Evolutionary conservation across 495 filamentous ascomycete genomes (phyloP).

Genomic region (Aspergillus campestris): DNA sequence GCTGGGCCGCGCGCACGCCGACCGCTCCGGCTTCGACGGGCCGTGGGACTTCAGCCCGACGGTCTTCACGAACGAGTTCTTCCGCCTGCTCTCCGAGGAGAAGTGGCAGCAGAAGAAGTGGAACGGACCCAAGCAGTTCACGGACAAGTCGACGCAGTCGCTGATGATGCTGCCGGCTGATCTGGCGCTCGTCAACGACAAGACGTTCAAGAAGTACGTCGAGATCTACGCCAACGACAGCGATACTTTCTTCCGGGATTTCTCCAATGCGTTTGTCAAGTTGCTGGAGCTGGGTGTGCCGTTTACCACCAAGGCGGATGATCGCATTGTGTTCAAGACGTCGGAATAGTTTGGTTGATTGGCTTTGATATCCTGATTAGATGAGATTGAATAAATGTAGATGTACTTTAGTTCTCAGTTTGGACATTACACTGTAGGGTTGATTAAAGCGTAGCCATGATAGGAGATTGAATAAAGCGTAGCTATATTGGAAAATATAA

Average conservation of each 20-base stretch:
- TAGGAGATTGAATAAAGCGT: too few relatives aligned
- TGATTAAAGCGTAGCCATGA: too few relatives aligned
- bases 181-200: slow-evolving; percentile 80
- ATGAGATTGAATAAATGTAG: slow-evolving; percentile 1
- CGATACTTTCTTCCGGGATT: slow-evolving; percentile 89
- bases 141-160: slow-evolving; percentile 74
- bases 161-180: slow-evolving; percentile 98
- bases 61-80: slow-evolving; percentile 91
- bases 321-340: slow-evolving; percentile 67
- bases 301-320: slow-evolving; percentile 61
- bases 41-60: slow-evolving; percentile 98
- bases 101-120: slow-evolving; percentile 93
- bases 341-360: slow-evolving; percentile 32
- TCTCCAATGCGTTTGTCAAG: slow-evolving; percentile 66
- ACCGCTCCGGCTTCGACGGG: slow-evolving; percentile 81
- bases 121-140: slow-evolving; percentile 79
- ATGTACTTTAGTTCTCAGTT: background rate
- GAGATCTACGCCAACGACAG: slow-evolving; percentile 90
- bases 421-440: background rate
- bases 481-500: too few relatives aligned
- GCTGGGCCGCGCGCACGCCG: slow-evolving; percentile 82
- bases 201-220: slow-evolving; percentile 74
- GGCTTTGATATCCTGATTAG: slow-evolving; percentile 1
- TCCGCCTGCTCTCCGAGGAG: slow-evolving; percentile 75
- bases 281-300: slow-evolving; percentile 94